Conservation (phyloP, 805 yeast genomes). For the Wickerhamiella azyma region DNA sequence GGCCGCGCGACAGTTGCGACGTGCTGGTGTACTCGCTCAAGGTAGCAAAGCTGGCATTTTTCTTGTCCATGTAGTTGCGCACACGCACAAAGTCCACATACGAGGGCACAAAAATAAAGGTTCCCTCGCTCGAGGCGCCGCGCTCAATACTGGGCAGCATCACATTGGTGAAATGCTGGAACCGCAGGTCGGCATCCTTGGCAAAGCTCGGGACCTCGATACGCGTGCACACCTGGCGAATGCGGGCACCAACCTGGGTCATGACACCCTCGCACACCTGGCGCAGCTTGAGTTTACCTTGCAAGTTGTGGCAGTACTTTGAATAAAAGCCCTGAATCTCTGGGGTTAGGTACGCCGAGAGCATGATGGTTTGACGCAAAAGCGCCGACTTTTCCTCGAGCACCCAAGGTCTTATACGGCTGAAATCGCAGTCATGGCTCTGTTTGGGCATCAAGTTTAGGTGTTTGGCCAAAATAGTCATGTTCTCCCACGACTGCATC, state of each 20-base stretch:
- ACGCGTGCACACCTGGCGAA: constrained; percentile 47
- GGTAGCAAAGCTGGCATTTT: constrained; percentile 53
- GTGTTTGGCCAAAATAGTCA: constrained; percentile 49
- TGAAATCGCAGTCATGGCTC: constrained; percentile 75
- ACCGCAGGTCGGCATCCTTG: constrained; percentile 70
- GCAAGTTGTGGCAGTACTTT: constrained; percentile 26
- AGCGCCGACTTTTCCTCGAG: constrained; percentile 65
- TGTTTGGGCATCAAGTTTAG: constrained; percentile 66
- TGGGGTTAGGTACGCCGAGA: constrained; percentile 69
- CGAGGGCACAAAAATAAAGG: constrained; percentile 67
- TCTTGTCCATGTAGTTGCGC: constrained; percentile 48
- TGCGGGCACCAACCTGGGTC: constrained; percentile 47
- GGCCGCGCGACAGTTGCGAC: constrained; percentile 53
- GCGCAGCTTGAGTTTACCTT: constrained; percentile 26
- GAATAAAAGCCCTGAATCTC: constrained; percentile 51
- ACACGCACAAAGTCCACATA: constrained; percentile 77
- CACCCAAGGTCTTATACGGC: constrained; percentile 84
- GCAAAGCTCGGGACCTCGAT: constrained; percentile 42
- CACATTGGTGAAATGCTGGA: constrained; percentile 63
- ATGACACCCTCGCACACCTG: constrained; percentile 44
- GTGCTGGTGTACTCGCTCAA: constrained; percentile 74
- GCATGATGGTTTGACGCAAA: constrained; percentile 65
- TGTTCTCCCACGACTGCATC: constrained; percentile 89
- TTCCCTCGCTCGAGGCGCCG: constrained; percentile 54
- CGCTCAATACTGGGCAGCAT: constrained; percentile 57